Conservation (phyloP, 768 basidiomycete genomes). For the Gloeostereum incarnatum region DNA sequence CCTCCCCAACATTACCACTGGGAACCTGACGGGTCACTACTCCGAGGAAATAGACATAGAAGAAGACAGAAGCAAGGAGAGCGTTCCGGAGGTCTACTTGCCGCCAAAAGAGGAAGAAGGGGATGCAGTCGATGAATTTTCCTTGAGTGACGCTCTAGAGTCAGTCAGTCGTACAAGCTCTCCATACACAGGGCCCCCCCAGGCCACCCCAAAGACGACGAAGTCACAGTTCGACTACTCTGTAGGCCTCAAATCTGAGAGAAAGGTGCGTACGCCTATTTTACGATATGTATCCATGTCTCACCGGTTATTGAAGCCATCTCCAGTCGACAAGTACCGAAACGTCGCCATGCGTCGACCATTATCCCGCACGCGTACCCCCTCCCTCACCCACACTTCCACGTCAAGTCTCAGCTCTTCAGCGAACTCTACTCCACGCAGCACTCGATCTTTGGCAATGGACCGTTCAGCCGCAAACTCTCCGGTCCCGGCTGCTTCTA, state of each 20-base stretch:
- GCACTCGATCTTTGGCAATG: conserved; percentile 33
- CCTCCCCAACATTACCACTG: conserved; percentile 29
- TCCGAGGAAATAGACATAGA: conserved; percentile 26
- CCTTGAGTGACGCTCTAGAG: conserved; percentile 48
- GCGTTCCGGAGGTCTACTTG: conserved; percentile 44
- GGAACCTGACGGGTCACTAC: conserved; percentile 19
- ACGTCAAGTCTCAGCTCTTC: conserved; percentile 53
- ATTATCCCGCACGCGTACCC: conserved; percentile 43
- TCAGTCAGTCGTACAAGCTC: conserved; percentile 48
- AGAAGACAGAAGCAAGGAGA: conserved; percentile 34
- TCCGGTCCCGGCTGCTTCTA: conserved; percentile 31
- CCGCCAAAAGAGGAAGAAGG: conserved; percentile 35
- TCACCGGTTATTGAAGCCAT: conserved; percentile 35
- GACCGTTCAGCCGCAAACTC: conserved; percentile 31
- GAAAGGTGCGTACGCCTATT: conserved; percentile 32
- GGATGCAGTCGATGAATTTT: conserved; percentile 29
- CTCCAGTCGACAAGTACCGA: conserved; percentile 53
- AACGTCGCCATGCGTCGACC: conserved; percentile 53
- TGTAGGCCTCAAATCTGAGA: conserved; percentile 49
- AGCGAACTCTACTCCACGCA: conserved; percentile 55
- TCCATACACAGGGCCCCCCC: conserved; percentile 25
- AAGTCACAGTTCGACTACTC: conserved; percentile 40
- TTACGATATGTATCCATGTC: background rate
- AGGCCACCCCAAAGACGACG: conserved; percentile 37
- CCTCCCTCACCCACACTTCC: conserved; percentile 55